A percentile compares a stretch with the other conserved stretches of the same genome.
phyloP scores from a whole-genome alignment of 2,329 filamentous ascomycete genomes.

The Aspergillus texensis region DNA sequence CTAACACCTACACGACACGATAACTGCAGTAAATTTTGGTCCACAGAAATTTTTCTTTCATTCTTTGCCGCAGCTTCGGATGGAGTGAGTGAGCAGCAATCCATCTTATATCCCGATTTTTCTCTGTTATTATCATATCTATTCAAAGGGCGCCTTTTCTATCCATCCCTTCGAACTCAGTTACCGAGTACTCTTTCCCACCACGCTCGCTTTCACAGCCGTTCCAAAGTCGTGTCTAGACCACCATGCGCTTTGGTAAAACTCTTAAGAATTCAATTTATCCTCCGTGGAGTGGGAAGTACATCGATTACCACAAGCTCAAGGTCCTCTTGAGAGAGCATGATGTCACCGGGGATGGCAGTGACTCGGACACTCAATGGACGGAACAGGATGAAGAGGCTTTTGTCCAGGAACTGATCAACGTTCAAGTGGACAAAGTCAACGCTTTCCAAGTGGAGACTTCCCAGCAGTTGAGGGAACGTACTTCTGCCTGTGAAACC shows the following conservation, averaged over 20 bases:
- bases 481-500: constrained; percentile 70
- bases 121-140: background rate
- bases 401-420: constrained; percentile 94
- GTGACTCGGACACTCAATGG: constrained; percentile 68
- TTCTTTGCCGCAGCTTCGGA: background rate
- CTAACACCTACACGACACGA: constrained; percentile 3
- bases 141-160: background rate
- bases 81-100: background rate
- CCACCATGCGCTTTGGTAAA: constrained; percentile 86
- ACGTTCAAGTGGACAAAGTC: constrained; percentile 93
- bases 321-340: constrained; percentile 87
- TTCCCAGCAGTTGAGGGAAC: constrained; percentile 78
- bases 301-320: constrained; percentile 94
- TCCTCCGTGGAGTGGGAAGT: constrained; percentile 85
- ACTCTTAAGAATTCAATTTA: constrained; percentile 81
- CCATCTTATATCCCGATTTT: background rate
- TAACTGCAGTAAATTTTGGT: constrained; percentile 1
- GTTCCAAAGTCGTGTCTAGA: background rate
- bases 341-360: constrained; percentile 50
- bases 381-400: constrained; percentile 90
- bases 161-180: constrained; percentile 5
- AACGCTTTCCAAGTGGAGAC: constrained; percentile 82
- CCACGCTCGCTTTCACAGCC: background rate
- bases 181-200: constrained; percentile 4
- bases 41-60: background rate